Base-by-base conservation (phyloP, 2,329 filamentous ascomycete species). In the Scortechinia acanthostroma region DNA sequence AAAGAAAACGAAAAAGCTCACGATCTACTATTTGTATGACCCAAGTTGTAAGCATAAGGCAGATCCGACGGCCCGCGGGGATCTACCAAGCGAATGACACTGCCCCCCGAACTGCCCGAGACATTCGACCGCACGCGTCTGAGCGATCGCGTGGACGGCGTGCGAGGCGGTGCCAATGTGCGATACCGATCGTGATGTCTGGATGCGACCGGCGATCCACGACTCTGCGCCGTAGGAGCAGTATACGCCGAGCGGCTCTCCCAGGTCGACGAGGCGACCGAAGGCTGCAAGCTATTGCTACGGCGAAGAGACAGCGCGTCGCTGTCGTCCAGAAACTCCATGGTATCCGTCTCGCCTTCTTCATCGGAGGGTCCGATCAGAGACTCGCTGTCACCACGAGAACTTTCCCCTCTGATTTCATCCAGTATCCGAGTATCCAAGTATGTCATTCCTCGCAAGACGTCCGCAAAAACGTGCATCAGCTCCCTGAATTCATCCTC, bases 391-490 rank as follows among this genome's bases (percentile, higher is more conserved):
- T 21, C 65, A 64, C 17, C 77, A n/a, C n/a, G n/a, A 53, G 35
- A 76, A 57, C 1, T 58, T 61, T 1, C 65, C 57, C 46, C n/a
- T 10, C 25, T 30, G 10, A 10, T 30, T n/a, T 30, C 25, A 30
- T 30, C 25, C 10, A 10, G 10, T n/a, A 10, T n/a, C 6, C 6
- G 14, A 6, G 6, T 17, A 17, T 40, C 35, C 6, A 40, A 19
- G 6, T 73, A 61, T n/a, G 10, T 68, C 76, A 83, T 83, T 3
- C 70, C 71, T 45, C 73, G 65, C 13, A 84, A 60, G 1, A 83
- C 64, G 37, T 74, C 68, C 4, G 79, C 73, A 54, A 84, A 83
- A 13, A 73, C 59, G 23, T 68, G 62, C 77, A 83, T 83, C 44
- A 83, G 60, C 2, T 60, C 54, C 17, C 73, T 63, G 52, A 84